phyloP scores from a whole-genome alignment of 495 filamentous ascomycete genomes.

The Alectoria sarmentosa region DNA sequence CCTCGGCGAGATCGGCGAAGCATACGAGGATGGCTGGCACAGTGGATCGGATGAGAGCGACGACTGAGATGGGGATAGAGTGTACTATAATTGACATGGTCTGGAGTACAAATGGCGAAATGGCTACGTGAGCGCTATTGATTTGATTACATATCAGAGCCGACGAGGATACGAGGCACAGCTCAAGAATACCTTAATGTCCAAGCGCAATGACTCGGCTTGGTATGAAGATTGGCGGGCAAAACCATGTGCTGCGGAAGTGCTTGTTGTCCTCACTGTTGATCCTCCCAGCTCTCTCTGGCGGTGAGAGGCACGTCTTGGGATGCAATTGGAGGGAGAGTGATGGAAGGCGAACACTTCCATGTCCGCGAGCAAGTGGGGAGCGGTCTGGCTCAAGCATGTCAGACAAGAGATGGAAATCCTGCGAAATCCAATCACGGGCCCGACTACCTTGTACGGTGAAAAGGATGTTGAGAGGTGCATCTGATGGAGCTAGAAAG shows the following conservation, averaged over 20 bases:
- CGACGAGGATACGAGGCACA: conserved; percentile 1
- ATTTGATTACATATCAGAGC: conserved; percentile 4
- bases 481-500: no score
- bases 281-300: not conserved
- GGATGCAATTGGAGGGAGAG: not conserved
- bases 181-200: not conserved
- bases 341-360: not conserved
- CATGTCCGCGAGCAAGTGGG: not conserved
- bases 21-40: conserved; percentile 84
- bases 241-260: not conserved
- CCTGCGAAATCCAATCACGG: not conserved
- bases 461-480: no score
- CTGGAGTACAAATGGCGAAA: not conserved
- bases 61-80: conserved; percentile 15
- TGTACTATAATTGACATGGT: not conserved
- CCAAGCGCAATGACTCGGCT: not conserved
- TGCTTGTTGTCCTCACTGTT: not conserved
- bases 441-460: not conserved
- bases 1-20: conserved; percentile 77
- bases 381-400: not conserved
- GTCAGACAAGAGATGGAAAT: not conserved
- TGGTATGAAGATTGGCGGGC: not conserved
- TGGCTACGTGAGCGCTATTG: conserved; percentile 2
- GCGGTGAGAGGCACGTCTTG: not conserved
- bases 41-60: conserved; percentile 80